Evolutionary conservation across 2,329 filamentous ascomycete genomes (phyloP), one percentile per base, ranked within the genome.

Genomic region (Colletotrichum limetticola): DNA sequence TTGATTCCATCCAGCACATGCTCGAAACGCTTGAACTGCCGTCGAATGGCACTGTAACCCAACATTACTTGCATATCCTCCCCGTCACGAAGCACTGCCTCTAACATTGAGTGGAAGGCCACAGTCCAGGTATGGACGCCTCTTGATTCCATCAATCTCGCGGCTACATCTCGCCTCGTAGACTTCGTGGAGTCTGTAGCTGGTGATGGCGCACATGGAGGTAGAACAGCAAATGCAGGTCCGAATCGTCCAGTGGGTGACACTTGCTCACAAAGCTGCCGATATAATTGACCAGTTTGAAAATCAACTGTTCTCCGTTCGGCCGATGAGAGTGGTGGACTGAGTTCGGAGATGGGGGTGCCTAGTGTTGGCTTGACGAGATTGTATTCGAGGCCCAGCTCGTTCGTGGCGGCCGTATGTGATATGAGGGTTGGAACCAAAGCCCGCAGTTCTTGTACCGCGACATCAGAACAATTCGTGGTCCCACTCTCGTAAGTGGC

Each of bases 11-110:
- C 88, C 4, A 93, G 80, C 3, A 86, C 69, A 67, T 86, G 83
- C 12, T 83, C 79, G 30, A 90, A 83, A 12, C 87, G 83, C 49
- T 82, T 78, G 68, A 89, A 87, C n/a, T 90, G 87, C 14, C 80
- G 79, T 61, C 91, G 83, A 3, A 92, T 86, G 5, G 83, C 80
- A 28, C 86, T 83, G 75, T 92, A 92, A 4, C 86, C 86, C n/a
- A 92, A 81, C 28, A 86, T 85, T 4, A 92, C 84, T 1, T 86
- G 84, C 82, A 89, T 85, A 74, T 91, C 90, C 78, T 92, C 90
- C 0, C 86, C 89, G 74, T 92, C 91, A 11, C 89, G 83, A 22
- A 92, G 78, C 3, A 89, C 81, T 0, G 84, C 84, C 75, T 92
- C 90, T 9, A 92, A 78, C 67, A 92, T 79, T 3, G 84, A 82